phyloP scores from a whole-genome alignment of 2,329 filamentous ascomycete genomes.

The Aureobasidium sp. region DNA sequence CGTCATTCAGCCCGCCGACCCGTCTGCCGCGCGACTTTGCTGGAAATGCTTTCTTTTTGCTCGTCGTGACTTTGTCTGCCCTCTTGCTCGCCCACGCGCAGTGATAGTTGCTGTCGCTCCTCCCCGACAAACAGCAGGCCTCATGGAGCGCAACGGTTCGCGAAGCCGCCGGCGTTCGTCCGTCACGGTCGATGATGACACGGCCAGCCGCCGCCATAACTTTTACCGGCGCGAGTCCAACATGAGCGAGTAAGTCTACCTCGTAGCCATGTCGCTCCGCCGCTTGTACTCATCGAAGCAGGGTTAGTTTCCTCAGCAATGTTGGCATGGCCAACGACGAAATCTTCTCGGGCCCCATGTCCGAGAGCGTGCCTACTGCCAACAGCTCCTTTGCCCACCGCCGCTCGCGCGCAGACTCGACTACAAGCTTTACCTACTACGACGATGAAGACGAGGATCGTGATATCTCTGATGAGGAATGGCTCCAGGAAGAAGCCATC shows the following conservation, averaged over 20 bases:
- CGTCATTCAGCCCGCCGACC: slow-evolving; percentile 1
- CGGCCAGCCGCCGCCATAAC: slow-evolving; percentile 21
- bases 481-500: slow-evolving; percentile 44
- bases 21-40: slow-evolving; percentile 7
- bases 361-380: slow-evolving; percentile 92
- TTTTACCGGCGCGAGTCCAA: slow-evolving; percentile 61
- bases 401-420: slow-evolving; percentile 72
- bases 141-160: slow-evolving; percentile 14
- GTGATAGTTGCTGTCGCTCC: neutral
- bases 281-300: slow-evolving; percentile 17
- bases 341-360: slow-evolving; percentile 86
- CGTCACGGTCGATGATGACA: slow-evolving; percentile 15
- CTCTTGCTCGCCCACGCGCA: neutral
- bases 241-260: slow-evolving; percentile 51
- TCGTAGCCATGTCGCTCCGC: neutral
- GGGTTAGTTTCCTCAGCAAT: slow-evolving; percentile 77
- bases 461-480: slow-evolving; percentile 33
- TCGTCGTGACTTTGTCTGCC: neutral
- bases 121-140: neutral
- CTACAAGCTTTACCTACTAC: slow-evolving; percentile 83
- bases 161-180: slow-evolving; percentile 17
- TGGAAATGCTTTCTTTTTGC: slow-evolving; percentile 10
- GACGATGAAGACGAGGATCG: slow-evolving; percentile 62
- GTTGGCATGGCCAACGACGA: slow-evolving; percentile 99
- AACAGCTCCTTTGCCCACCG: slow-evolving; percentile 87